Conservation (phyloP, 129 eudicot species). For the Mikania micrantha region DNA sequence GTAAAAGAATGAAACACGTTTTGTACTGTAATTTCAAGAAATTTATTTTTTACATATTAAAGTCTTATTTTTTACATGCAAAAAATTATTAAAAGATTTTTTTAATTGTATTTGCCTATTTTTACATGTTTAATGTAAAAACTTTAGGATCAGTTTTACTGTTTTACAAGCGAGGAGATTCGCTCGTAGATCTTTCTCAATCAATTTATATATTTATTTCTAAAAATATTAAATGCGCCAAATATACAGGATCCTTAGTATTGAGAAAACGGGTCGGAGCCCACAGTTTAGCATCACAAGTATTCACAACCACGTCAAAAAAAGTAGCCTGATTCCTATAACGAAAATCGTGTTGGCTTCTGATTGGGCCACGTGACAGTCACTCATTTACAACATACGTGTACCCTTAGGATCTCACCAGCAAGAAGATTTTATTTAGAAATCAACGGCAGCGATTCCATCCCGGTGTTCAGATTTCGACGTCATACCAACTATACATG, state of each 20-base stretch:
- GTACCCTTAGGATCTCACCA: conserved; percentile 1
- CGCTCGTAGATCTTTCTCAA: neutral
- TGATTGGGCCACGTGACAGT: conserved; percentile 59
- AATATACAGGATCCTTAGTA: neutral
- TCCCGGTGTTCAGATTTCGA: conserved; percentile 33
- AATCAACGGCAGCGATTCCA: conserved; percentile 43
- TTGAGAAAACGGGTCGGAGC: conserved; percentile 20
- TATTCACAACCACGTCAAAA: conserved; percentile 76
- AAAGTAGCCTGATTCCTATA: conserved; percentile 18
- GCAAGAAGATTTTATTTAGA: neutral
- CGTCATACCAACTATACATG: conserved; percentile 64
- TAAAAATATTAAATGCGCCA: neutral
- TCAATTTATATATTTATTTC: neutral
- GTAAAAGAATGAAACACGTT: no score
- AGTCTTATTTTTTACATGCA: no score
- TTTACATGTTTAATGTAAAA: no score
- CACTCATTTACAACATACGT: conserved; percentile 33
- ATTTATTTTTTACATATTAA: no score
- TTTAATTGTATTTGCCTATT: no score
- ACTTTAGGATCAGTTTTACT: no score
- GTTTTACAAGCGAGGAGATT: no score
- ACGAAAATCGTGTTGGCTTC: conserved; percentile 19
- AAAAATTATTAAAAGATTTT: no score
- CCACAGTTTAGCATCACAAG: conserved; percentile 45
- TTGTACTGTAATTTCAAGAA: no score